Conservation (phyloP, 176 grass and related monocot species). For the Pontederia paniculata region DNA sequence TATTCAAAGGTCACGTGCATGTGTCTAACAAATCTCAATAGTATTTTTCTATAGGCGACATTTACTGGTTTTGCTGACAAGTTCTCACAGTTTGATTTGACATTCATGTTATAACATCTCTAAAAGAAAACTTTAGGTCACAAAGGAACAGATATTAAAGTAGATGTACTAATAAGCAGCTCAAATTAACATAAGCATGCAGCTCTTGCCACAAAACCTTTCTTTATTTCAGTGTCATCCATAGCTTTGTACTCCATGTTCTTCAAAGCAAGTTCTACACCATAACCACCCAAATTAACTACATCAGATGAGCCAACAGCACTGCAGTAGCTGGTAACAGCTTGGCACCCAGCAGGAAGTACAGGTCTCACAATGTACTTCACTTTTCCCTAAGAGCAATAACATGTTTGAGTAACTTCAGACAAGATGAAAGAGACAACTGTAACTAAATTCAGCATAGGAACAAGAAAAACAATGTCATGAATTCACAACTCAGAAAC, state of each 20-base stretch:
- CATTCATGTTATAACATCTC: too few relatives aligned
- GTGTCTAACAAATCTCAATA: too few relatives aligned
- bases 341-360: slow-evolving; percentile 68
- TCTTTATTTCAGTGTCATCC: slow-evolving; percentile 86
- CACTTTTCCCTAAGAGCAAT: slow-evolving; percentile 59
- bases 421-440: slow-evolving; percentile 1
- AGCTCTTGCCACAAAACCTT: slow-evolving; percentile 30
- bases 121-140: not conserved
- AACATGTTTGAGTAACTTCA: slow-evolving; percentile 20
- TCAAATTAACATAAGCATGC: too few relatives aligned
- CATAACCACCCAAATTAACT: slow-evolving; percentile 93
- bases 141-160: too few relatives aligned
- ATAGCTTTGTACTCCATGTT: slow-evolving; percentile 99
- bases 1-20: too few relatives aligned
- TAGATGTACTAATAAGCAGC: too few relatives aligned
- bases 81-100: too few relatives aligned
- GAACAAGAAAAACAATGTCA: not conserved
- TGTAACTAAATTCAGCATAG: slow-evolving; percentile 13
- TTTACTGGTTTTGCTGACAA: too few relatives aligned
- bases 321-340: slow-evolving; percentile 65
- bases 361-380: slow-evolving; percentile 77
- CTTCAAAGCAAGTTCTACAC: slow-evolving; percentile 96
- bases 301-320: slow-evolving; percentile 70
- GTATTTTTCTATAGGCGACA: too few relatives aligned
- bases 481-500: too few relatives aligned